phyloP scores from a whole-genome alignment of 306 rosid species.

The Malus sylvestris region DNA sequence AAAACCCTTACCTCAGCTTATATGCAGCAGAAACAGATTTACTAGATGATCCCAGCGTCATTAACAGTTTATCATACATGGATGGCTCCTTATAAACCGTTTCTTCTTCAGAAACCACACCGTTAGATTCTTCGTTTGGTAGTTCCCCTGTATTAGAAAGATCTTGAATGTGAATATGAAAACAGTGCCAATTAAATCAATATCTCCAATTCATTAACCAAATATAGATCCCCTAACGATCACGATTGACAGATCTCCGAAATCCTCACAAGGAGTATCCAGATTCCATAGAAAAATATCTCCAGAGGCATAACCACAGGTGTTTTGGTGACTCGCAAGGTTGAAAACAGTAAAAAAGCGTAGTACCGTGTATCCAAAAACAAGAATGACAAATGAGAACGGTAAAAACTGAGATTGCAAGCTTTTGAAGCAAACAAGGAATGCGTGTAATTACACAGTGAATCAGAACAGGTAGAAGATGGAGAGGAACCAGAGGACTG shows the following conservation, averaged over 20 bases:
- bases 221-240: background rate
- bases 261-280: too few species aligned
- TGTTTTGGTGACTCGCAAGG: background rate
- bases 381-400: too few species aligned
- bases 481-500: background rate
- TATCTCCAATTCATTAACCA: background rate
- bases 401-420: background rate
- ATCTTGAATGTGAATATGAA: background rate
- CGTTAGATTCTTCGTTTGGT: constrained; percentile 1
- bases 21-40: constrained; percentile 31
- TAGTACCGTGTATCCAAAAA: background rate
- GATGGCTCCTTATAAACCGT: constrained; percentile 24
- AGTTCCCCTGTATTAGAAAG: constrained; percentile 3
- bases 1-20: constrained; percentile 32
- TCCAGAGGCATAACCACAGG: too few species aligned
- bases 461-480: background rate
- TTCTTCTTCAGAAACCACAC: constrained; percentile 19
- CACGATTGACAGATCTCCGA: too few species aligned
- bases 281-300: too few species aligned
- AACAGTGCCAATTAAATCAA: background rate
- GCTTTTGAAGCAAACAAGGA: background rate
- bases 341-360: background rate
- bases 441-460: background rate
- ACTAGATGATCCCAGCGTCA: constrained; percentile 26
- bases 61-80: constrained; percentile 30